Evolutionary conservation across 106 monocot species (phyloP), one percentile per base, ranked within the genome.

Genomic region (Apostasia shenzhenica): DNA sequence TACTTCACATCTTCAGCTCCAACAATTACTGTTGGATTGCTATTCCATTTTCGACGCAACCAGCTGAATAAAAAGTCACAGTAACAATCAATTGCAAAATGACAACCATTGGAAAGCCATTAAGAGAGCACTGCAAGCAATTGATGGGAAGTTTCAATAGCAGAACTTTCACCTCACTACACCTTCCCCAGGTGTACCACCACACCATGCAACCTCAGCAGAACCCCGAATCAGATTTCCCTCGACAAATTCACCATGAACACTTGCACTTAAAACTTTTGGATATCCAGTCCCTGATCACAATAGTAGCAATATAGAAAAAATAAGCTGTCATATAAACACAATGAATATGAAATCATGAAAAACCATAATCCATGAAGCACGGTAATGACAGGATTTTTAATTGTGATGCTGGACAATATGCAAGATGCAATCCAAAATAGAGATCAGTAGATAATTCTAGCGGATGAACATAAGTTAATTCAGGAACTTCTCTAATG

Each of bases 131-230:
- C 41, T 5, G 41, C 41, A 54, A 9, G 3, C 12, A 13, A 43
- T 48, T 54, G 26, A 48, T 26, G 1, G 37, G 7, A 6, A 49
- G n/a, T 48, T 65, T 65, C 10, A 46, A 48, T 14, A 37, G 48
- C 1, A 2, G 37, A 65, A 65, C 12, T 12, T 5, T 65, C 61
- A 93, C 99, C 92, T 93, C 72, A 87, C 55, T 54, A 99, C 90
- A 70, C 99, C 71, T 83, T 93, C 90, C 48, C 87, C 86, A 54
- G 99, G 92, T 40, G 87, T 85, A 14, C 99, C 99, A 79, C 99
- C 99, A 80, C 99, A 99, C 99, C 99, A 99, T 71, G 99, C 92
- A 87, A 99, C 72, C 66, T 90, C 77, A 73, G 90, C 82, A 81
- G 41, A 59, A 50, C 99, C 92, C 71, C 75, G 85, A 64, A 99